Percentiles rank a stretch among this genome's conserved stretches.
phyloP scores from a whole-genome alignment of 345 rosid genomes.

The Iberis pinnata region DNA sequence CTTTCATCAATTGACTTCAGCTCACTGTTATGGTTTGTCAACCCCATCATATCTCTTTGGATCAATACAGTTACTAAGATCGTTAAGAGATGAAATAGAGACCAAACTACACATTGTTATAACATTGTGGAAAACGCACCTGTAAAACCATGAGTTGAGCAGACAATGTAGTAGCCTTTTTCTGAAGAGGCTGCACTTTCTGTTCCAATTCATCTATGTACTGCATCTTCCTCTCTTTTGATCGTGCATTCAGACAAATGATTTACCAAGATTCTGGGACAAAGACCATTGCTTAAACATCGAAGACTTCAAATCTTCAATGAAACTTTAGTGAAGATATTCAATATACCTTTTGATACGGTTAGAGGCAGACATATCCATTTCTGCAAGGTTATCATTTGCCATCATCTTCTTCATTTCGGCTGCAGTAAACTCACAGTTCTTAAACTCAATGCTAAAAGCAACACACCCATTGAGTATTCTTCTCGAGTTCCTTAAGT shows the following conservation, averaged over 20 bases:
- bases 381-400: slow-evolving; percentile 88
- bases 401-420: slow-evolving; percentile 94
- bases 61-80: slow-evolving; percentile 7
- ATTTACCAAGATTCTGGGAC: slow-evolving; percentile 71
- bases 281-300: slow-evolving; percentile 1
- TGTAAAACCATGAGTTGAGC: slow-evolving; percentile 90
- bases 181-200: slow-evolving; percentile 94
- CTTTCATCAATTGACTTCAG: slow-evolving; percentile 89
- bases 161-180: slow-evolving; percentile 92
- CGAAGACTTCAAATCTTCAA: neutral
- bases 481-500: slow-evolving; percentile 45
- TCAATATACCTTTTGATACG: slow-evolving; percentile 70
- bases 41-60: slow-evolving; percentile 91
- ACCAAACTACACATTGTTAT: neutral
- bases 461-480: too few relatives aligned
- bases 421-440: slow-evolving; percentile 74
- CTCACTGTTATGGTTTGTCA: slow-evolving; percentile 86
- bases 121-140: slow-evolving; percentile 32
- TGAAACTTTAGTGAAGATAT: neutral
- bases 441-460: slow-evolving; percentile 83
- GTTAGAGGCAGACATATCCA: slow-evolving; percentile 79
- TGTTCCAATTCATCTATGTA: slow-evolving; percentile 90
- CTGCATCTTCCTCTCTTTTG: slow-evolving; percentile 92
- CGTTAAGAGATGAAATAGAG: neutral
- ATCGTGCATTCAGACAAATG: slow-evolving; percentile 96